phyloP scores from a whole-genome alignment of 306 rosid genomes.

The Castanea sativa region DNA sequence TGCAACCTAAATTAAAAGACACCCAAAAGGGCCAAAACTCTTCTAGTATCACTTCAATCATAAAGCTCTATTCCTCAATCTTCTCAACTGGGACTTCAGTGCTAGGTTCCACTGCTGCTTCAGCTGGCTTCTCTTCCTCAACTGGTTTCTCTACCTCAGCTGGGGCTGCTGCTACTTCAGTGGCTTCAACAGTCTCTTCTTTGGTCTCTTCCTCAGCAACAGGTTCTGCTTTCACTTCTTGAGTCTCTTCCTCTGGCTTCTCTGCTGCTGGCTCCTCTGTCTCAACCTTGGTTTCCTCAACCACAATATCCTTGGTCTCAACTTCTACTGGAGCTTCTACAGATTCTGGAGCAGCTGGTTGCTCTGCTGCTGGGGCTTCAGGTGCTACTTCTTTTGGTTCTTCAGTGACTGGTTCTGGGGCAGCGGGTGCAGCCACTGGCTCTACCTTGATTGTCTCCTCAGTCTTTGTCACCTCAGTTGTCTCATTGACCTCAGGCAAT shows the following conservation, averaged over 20 bases:
- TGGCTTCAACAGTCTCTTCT: slow-evolving; percentile 11
- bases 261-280: slow-evolving; percentile 34
- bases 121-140: slow-evolving; percentile 42
- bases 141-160: slow-evolving; percentile 29
- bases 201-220: slow-evolving; percentile 23
- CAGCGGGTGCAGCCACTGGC: slow-evolving; percentile 21
- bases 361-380: slow-evolving; percentile 13
- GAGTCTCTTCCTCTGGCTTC: slow-evolving; percentile 22
- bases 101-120: slow-evolving; percentile 30
- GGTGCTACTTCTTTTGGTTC: slow-evolving; percentile 9
- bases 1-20: slow-evolving; percentile 26
- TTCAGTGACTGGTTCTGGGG: slow-evolving; percentile 12
- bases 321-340: slow-evolving; percentile 37
- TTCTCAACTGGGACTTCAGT: slow-evolving; percentile 43
- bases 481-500: slow-evolving; percentile 45
- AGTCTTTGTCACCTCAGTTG: slow-evolving; percentile 31
- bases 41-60: neutral
- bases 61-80: slow-evolving; percentile 42
- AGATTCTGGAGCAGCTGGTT: slow-evolving; percentile 19
- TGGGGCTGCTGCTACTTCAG: slow-evolving; percentile 25
- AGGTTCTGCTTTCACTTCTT: slow-evolving; percentile 40
- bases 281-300: slow-evolving; percentile 45
- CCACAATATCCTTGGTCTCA: slow-evolving; percentile 42
- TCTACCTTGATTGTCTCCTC: slow-evolving; percentile 33
- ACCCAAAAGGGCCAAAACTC: slow-evolving; percentile 8